Evolutionary conservation across 192 early-diverging fungal genomes (phyloP).

Genomic region (Spinellus fusiger): DNA sequence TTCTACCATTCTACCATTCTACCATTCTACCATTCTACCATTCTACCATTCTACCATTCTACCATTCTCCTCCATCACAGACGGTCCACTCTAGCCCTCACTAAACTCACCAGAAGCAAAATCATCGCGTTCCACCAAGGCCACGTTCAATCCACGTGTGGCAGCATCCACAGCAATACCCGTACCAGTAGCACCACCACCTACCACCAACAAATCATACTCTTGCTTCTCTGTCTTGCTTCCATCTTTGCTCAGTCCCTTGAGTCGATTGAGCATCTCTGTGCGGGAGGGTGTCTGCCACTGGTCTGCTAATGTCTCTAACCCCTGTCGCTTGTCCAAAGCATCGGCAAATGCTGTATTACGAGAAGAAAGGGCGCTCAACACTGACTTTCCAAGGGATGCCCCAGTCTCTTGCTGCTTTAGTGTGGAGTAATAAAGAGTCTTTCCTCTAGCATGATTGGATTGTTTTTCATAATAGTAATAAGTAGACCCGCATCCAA

Average conservation of each 20-base stretch:
- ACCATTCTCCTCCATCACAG: neutral
- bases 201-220: slow-evolving; percentile 89
- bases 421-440: neutral
- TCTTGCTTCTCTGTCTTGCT: slow-evolving; percentile 28
- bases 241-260: slow-evolving; percentile 41
- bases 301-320: slow-evolving; percentile 54
- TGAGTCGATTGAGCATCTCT: slow-evolving; percentile 66
- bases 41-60: too few species aligned
- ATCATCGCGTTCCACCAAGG: slow-evolving; percentile 94
- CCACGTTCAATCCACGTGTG: slow-evolving; percentile 86
- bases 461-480: slow-evolving; percentile 2
- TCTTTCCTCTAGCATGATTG: slow-evolving; percentile 6
- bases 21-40: too few species aligned
- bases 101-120: slow-evolving; percentile 67
- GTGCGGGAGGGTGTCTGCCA: slow-evolving; percentile 70
- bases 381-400: neutral
- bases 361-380: slow-evolving; percentile 1
- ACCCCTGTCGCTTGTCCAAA: neutral
- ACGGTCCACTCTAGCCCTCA: neutral
- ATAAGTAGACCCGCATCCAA: slow-evolving; percentile 10
- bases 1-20: too few species aligned
- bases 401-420: slow-evolving; percentile 4
- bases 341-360: slow-evolving; percentile 17
- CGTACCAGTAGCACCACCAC: slow-evolving; percentile 92
- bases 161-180: slow-evolving; percentile 91